A percentile compares a stretch with the other conserved stretches of the same genome.
phyloP scores from a whole-genome alignment of 768 basidiomycete species.

The Pisolithus microcarpus region DNA sequence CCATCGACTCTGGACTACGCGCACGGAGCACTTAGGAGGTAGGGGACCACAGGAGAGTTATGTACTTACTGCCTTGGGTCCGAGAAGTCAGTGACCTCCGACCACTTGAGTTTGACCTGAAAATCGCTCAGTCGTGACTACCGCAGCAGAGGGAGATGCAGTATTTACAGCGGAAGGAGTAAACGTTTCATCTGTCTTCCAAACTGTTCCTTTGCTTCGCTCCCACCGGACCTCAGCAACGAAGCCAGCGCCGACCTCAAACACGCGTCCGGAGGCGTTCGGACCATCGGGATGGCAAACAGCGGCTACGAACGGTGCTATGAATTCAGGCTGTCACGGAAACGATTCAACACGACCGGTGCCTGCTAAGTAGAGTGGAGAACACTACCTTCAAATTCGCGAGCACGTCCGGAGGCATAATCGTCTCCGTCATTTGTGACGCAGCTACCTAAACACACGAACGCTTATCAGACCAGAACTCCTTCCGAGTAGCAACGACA shows the following conservation, averaged over 20 bases:
- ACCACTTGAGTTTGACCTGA: slow-evolving; percentile 80
- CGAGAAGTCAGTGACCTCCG: slow-evolving; percentile 72
- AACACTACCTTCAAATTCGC: slow-evolving; percentile 64
- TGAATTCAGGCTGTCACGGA: slow-evolving; percentile 60
- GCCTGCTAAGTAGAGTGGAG: background rate
- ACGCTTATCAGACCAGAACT: background rate
- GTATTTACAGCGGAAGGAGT: slow-evolving; percentile 83
- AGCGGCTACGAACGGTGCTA: slow-evolving; percentile 87
- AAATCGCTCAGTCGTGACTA: background rate
- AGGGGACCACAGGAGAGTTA: background rate
- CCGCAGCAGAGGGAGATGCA: background rate
- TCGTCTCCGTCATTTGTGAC: slow-evolving; percentile 90
- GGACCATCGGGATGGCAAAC: slow-evolving; percentile 80
- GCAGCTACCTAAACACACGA: slow-evolving; percentile 67
- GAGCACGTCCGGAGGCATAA: slow-evolving; percentile 92
- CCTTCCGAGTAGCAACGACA: background rate
- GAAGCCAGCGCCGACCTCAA: slow-evolving; percentile 91
- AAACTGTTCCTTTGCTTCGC: slow-evolving; percentile 76
- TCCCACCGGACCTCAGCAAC: slow-evolving; percentile 92
- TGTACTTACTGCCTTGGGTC: slow-evolving; percentile 57
- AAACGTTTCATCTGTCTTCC: slow-evolving; percentile 84
- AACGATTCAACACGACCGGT: background rate
- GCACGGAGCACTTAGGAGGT: slow-evolving; percentile 8
- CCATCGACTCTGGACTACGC: slow-evolving; percentile 53
- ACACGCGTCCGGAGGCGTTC: slow-evolving; percentile 74